Conservation (phyloP, 306 rosid genomes). For the Rosa multiflora region DNA sequence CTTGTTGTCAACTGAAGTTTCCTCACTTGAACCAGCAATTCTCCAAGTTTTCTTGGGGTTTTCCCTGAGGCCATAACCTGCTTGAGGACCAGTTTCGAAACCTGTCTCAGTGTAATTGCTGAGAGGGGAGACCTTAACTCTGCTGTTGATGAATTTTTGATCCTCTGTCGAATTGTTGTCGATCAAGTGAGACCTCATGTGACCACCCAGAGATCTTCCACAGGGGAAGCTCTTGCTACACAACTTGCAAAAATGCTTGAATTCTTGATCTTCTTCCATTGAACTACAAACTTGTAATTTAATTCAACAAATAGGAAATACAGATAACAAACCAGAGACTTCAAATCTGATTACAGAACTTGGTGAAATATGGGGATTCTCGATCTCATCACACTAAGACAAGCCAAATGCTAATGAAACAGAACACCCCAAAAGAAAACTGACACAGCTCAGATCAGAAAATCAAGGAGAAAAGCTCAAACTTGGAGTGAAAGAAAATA, state of each 20-base stretch:
- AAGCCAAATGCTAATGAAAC: conserved; percentile 34
- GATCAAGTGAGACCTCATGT: conserved; percentile 86
- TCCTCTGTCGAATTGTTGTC: conserved; percentile 41
- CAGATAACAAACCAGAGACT: conserved; percentile 27
- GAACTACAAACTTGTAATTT: conserved; percentile 8
- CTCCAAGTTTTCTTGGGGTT: conserved; percentile 81
- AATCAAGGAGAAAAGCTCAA: conserved; percentile 34
- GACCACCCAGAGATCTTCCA: conserved; percentile 94
- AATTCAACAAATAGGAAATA: conserved; percentile 1
- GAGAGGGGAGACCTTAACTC: conserved; percentile 28
- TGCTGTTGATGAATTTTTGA: conserved; percentile 24
- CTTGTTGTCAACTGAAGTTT: conserved; percentile 38
- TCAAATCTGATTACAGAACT: conserved; percentile 32
- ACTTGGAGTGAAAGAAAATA: conserved; percentile 17
- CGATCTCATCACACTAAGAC: conserved; percentile 32
- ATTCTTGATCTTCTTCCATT: conserved; percentile 56
- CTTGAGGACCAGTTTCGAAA: conserved; percentile 36
- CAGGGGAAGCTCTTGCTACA: conserved; percentile 78
- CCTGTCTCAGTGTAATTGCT: conserved; percentile 30
- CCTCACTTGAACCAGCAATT: conserved; percentile 48
- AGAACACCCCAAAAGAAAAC: conserved; percentile 27
- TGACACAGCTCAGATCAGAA: conserved; percentile 38
- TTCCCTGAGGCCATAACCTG: conserved; percentile 72
- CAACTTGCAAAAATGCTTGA: conserved; percentile 74
- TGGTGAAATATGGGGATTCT: conserved; percentile 37